These are phyloP conservation scores for Cladosporium sp. DNA, from an alignment of 2,329 filamentous ascomycete species.

Conservation along the genomic window DNA sequence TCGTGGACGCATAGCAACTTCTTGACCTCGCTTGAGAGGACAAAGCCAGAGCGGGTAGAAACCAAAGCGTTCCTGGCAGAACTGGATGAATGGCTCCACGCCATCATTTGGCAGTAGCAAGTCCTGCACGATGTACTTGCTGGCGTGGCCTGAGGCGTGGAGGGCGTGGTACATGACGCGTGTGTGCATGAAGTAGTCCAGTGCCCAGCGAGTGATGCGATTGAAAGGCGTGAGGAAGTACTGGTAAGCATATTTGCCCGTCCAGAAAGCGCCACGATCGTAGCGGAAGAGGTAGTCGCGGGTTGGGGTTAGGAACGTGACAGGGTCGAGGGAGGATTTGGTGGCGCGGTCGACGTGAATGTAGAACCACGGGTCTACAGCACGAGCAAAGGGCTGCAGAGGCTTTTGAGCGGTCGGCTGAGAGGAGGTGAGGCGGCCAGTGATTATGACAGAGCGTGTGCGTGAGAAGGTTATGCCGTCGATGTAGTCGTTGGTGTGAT, in stretches of 20 bases:
- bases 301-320: slow-evolving; percentile 44
- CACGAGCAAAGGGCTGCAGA: slow-evolving; percentile 35
- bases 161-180: slow-evolving; percentile 60
- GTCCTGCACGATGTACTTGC: slow-evolving; percentile 60
- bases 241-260: slow-evolving; percentile 55
- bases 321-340: slow-evolving; percentile 33
- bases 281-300: slow-evolving; percentile 68
- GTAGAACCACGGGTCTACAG: slow-evolving; percentile 51
- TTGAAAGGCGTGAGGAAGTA: slow-evolving; percentile 62
- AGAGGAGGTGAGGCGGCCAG: slow-evolving; percentile 37
- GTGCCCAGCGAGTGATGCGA: slow-evolving; percentile 52
- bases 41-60: slow-evolving; percentile 59
- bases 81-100: slow-evolving; percentile 51
- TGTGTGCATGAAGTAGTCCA: slow-evolving; percentile 60
- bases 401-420: slow-evolving; percentile 10
- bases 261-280: slow-evolving; percentile 66
- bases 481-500: slow-evolving; percentile 42
- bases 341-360: slow-evolving; percentile 33
- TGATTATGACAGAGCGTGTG: slow-evolving; percentile 40
- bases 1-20: slow-evolving; percentile 23
- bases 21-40: slow-evolving; percentile 35
- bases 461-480: slow-evolving; percentile 49
- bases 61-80: slow-evolving; percentile 44
- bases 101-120: slow-evolving; percentile 54
- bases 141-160: slow-evolving; percentile 54